A percentile compares a stretch with the other conserved stretches of the same genome.
These are phyloP conservation scores for Celoporthe dispersa DNA, from an alignment of 2,329 filamentous ascomycete species.

Conservation along the genomic window DNA sequence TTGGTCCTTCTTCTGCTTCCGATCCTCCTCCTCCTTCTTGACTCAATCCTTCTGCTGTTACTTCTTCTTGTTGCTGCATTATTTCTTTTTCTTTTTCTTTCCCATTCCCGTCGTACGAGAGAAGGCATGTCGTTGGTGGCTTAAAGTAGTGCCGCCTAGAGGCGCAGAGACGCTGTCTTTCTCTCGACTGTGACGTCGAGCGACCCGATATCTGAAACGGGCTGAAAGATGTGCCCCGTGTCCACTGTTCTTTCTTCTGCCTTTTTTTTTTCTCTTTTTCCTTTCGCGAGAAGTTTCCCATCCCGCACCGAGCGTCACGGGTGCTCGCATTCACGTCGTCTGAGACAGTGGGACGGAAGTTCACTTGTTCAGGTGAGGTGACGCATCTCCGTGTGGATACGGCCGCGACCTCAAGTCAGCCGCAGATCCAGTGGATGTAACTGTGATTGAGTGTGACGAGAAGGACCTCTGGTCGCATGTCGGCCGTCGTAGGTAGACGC, in stretches of 20 bases:
- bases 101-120: not conserved
- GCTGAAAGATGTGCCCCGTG: not conserved
- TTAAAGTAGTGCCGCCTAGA: not conserved
- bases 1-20: not conserved
- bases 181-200: not conserved
- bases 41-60: not conserved
- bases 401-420: constrained; percentile 39
- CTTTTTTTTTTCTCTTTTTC: too few species aligned
- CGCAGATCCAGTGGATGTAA: constrained; percentile 69
- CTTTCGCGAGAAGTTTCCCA: not conserved
- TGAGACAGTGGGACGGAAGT: not conserved
- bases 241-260: not conserved
- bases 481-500: not conserved
- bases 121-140: not conserved
- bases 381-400: not conserved
- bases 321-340: not conserved
- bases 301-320: not conserved
- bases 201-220: not conserved
- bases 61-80: not conserved
- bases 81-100: not conserved
- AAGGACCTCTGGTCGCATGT: constrained; percentile 40
- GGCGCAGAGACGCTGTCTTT: not conserved
- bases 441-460: constrained; percentile 58
- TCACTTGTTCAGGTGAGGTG: not conserved
- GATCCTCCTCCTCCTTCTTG: not conserved